Percentiles rank a stretch among this genome's conserved stretches.
Conservation (phyloP, 495 filamentous ascomycete genomes). For the Penicillium flavigenum region DNA sequence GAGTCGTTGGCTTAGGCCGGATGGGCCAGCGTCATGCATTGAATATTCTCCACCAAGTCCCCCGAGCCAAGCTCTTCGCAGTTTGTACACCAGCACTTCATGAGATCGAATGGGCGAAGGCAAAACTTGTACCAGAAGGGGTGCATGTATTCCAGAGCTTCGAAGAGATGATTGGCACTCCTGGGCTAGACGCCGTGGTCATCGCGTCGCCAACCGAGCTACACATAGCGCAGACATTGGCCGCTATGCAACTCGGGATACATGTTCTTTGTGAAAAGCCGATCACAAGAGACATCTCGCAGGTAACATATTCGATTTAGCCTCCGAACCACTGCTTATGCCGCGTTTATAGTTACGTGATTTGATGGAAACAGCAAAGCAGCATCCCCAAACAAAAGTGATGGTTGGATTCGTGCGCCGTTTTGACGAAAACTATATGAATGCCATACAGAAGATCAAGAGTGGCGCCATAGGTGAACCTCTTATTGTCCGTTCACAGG, state of each 20-base stretch:
- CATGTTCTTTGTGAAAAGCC: conserved; percentile 59
- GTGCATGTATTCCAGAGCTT: conserved; percentile 40
- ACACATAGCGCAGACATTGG: conserved; percentile 51
- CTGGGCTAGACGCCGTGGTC: conserved; percentile 48
- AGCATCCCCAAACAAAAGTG: conserved; percentile 33
- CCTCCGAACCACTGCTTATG: too few species aligned
- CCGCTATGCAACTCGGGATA: conserved; percentile 46
- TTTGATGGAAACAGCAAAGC: not conserved
- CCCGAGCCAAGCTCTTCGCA: conserved; percentile 49
- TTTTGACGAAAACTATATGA: conserved; percentile 49
- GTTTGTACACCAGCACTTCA: conserved; percentile 41
- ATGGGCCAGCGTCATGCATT: conserved; percentile 52
- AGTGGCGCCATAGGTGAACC: conserved; percentile 38
- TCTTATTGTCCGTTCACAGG: conserved; percentile 40
- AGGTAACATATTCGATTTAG: too few species aligned
- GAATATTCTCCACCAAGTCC: conserved; percentile 43
- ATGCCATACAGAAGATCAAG: conserved; percentile 19
- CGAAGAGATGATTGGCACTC: conserved; percentile 44
- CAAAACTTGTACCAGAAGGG: conserved; percentile 25
- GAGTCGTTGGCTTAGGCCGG: conserved; percentile 49
- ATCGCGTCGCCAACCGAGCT: conserved; percentile 47
- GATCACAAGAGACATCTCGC: conserved; percentile 16
- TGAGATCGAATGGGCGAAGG: conserved; percentile 44
- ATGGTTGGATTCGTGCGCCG: conserved; percentile 53
- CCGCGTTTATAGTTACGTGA: too few species aligned